Evolutionary conservation across 331 rosid genomes (phyloP).

Genomic region (Rosa hybrid): DNA sequence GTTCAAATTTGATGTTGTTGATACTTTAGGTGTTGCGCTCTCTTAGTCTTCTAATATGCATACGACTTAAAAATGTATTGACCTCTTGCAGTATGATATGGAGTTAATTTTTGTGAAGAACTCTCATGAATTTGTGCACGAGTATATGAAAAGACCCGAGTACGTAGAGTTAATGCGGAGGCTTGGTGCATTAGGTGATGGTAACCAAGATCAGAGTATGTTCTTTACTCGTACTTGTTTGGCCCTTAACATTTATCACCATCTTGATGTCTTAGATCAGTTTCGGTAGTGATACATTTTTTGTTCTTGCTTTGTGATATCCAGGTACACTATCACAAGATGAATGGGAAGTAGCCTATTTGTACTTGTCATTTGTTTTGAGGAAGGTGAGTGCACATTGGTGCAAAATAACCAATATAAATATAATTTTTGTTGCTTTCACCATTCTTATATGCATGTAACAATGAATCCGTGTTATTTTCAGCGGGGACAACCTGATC

Average conservation of each 20-base stretch:
- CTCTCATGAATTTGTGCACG: slow-evolving; percentile 81
- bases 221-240: not conserved
- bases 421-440: not conserved
- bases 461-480: slow-evolving; percentile 7
- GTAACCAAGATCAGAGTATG: slow-evolving; percentile 86
- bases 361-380: slow-evolving; percentile 53
- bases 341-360: slow-evolving; percentile 96
- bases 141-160: slow-evolving; percentile 72
- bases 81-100: slow-evolving; percentile 66
- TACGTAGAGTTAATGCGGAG: slow-evolving; percentile 90
- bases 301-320: not conserved
- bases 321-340: slow-evolving; percentile 62
- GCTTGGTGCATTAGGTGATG: slow-evolving; percentile 96
- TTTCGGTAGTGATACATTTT: not conserved
- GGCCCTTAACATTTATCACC: not conserved
- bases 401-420: not conserved
- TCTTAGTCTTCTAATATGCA: not conserved
- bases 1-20: not conserved
- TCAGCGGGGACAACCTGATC: slow-evolving; percentile 81
- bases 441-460: not conserved
- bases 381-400: slow-evolving; percentile 39
- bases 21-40: not conserved
- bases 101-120: slow-evolving; percentile 87
- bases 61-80: slow-evolving; percentile 8
- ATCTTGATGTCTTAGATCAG: not conserved